phyloP scores from a whole-genome alignment of 2,329 filamentous ascomycete species.

The Phialocephala subalpina region DNA sequence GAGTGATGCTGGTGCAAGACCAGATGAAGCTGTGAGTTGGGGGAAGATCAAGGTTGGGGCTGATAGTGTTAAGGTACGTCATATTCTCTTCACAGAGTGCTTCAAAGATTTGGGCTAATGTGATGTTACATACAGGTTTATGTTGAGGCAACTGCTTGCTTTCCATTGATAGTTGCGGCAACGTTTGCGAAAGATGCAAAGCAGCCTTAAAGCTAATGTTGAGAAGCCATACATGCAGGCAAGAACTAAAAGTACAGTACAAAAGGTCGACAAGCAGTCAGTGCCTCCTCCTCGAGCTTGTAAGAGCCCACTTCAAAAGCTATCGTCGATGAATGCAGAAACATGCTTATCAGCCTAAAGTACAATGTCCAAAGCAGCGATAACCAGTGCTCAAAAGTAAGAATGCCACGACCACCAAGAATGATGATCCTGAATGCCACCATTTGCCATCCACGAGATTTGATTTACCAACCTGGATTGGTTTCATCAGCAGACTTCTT shows the following conservation, averaged over 20 bases:
- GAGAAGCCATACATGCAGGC: no score
- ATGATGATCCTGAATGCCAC: no score
- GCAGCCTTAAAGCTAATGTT: background rate
- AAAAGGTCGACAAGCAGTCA: background rate
- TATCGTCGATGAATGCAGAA: background rate
- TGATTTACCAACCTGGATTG: no score
- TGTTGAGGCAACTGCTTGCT: conserved; percentile 69
- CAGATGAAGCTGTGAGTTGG: conserved; percentile 98
- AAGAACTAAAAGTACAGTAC: background rate
- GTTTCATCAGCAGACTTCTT: no score
- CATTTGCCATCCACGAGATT: no score
- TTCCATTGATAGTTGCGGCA: conserved; percentile 72
- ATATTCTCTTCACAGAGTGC: conserved; percentile 23
- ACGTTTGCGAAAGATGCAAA: conserved; percentile 63
- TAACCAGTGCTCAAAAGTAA: background rate
- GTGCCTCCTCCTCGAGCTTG: background rate
- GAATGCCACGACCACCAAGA: background rate
- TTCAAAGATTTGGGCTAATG: conserved; percentile 10
- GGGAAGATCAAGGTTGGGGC: conserved; percentile 94
- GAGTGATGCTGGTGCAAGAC: conserved; percentile 92
- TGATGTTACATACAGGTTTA: conserved; percentile 60
- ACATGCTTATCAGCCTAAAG: background rate
- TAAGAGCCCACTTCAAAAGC: conserved; percentile 4
- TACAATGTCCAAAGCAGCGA: background rate
- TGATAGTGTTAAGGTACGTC: conserved; percentile 83